phyloP scores from a whole-genome alignment of 768 basidiomycete species.

The Psilocybe cyanescens region DNA sequence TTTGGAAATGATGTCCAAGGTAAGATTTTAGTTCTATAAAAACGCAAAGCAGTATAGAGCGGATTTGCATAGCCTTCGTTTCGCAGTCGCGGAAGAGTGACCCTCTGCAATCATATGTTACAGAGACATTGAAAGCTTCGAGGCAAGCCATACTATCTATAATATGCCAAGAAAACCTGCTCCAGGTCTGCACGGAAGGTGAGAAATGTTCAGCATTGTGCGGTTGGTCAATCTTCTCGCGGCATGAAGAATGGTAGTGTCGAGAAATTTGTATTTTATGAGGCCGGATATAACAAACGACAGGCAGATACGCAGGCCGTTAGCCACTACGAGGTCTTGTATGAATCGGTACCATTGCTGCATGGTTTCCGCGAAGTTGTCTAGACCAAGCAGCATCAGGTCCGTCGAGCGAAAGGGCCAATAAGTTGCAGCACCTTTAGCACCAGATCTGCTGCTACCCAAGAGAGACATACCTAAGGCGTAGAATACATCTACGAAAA shows the following conservation, averaged over 20 bases:
- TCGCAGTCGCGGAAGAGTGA: background rate
- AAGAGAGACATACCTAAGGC: background rate
- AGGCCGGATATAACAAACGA: conserved; percentile 7
- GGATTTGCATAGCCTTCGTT: background rate
- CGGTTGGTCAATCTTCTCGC: background rate
- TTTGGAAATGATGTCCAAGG: background rate
- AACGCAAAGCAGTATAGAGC: background rate
- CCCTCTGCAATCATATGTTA: background rate
- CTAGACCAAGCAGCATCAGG: conserved; percentile 9
- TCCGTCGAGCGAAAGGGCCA: conserved; percentile 3
- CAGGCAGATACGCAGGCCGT: background rate
- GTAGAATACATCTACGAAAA: background rate
- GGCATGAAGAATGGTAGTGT: background rate
- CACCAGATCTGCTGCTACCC: background rate
- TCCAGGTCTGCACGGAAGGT: background rate
- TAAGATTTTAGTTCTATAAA: background rate
- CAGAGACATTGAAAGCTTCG: background rate
- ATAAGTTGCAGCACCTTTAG: conserved; percentile 5
- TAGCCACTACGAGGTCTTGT: conserved; percentile 3
- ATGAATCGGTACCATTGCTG: conserved; percentile 11
- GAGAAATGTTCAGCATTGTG: background rate
- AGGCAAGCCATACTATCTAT: background rate
- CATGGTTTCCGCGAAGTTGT: conserved; percentile 7
- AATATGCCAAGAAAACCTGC: background rate
- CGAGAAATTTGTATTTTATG: conserved; percentile 1